These are phyloP conservation scores for Fusarium succisae DNA, from an alignment of 2,329 filamentous ascomycete genomes.

Conservation along the genomic window DNA sequence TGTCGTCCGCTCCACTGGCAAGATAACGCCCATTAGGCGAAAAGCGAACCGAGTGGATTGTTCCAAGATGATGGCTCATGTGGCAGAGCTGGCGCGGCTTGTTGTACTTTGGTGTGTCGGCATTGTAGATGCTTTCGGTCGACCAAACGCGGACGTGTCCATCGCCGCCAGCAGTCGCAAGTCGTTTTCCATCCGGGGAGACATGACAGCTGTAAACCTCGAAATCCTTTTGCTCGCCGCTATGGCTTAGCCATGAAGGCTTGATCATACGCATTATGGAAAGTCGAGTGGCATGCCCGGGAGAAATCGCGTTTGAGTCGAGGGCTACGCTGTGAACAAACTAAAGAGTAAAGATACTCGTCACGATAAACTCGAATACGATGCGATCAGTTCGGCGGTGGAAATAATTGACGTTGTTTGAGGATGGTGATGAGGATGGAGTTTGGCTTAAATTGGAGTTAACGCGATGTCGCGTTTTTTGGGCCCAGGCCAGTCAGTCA, in stretches of 20 bases:
- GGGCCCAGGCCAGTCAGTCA: conserved; percentile 16
- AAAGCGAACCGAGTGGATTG: conserved; percentile 96
- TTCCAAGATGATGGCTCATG: conserved; percentile 98
- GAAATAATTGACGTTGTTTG: conserved; percentile 3
- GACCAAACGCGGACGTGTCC: conserved; percentile 98
- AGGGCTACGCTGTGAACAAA: background rate
- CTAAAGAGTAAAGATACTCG: background rate
- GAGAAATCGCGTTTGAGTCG: conserved; percentile 11
- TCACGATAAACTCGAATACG: background rate
- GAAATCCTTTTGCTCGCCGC: conserved; percentile 96
- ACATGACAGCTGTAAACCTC: conserved; percentile 99
- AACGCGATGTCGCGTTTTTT: conserved; percentile 39
- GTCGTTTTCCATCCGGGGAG: conserved; percentile 89
- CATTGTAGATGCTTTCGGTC: conserved; percentile 89
- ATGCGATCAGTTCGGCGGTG: background rate
- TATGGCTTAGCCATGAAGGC: conserved; percentile 95
- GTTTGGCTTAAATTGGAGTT: conserved; percentile 27
- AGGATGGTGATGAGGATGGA: conserved; percentile 17
- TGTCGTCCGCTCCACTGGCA: conserved; percentile 96
- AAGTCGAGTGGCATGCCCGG: conserved; percentile 37
- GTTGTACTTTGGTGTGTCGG: conserved; percentile 74
- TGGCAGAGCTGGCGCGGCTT: conserved; percentile 94
- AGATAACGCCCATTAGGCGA: conserved; percentile 95
- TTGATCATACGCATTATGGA: conserved; percentile 84
- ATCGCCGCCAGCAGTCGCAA: conserved; percentile 96